Conservation (phyloP, 2,329 filamentous ascomycete genomes). For the Pezicula rhizophila region DNA sequence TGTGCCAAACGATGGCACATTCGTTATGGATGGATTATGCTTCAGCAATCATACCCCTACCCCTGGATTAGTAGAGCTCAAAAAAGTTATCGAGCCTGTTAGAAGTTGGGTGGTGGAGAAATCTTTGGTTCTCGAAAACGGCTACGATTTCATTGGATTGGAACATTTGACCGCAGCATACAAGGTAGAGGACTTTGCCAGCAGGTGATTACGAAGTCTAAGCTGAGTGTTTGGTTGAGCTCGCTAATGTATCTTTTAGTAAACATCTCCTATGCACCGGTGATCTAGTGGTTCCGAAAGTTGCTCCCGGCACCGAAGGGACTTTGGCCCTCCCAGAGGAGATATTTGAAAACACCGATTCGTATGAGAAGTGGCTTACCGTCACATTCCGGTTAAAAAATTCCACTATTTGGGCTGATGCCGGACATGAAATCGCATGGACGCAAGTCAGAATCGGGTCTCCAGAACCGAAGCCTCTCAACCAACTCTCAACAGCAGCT, state of each 20-base stretch:
- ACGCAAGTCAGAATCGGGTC: constrained; percentile 38
- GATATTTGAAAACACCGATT: constrained; percentile 10
- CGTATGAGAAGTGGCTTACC: constrained; percentile 38
- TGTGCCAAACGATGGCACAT: constrained; percentile 45
- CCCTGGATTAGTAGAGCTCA: constrained; percentile 49
- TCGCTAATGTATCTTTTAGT: constrained; percentile 8
- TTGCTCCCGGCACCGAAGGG: constrained; percentile 32
- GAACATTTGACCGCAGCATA: constrained; percentile 42
- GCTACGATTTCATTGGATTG: constrained; percentile 48
- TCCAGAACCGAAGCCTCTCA: constrained; percentile 14
- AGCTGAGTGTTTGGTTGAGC: too few relatives aligned
- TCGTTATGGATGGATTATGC: constrained; percentile 56
- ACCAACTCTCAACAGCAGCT: constrained; percentile 8
- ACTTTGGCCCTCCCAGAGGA: constrained; percentile 28
- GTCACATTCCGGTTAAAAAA: constrained; percentile 38
- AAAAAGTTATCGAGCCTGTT: constrained; percentile 53
- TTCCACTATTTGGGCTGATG: constrained; percentile 42
- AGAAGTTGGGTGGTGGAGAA: constrained; percentile 29
- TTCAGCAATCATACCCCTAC: constrained; percentile 48
- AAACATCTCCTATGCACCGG: constrained; percentile 28
- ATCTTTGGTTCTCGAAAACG: constrained; percentile 32
- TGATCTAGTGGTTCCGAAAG: constrained; percentile 33
- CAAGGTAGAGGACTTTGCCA: constrained; percentile 36
- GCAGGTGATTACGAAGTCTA: constrained; percentile 30
- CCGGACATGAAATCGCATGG: constrained; percentile 50